A percentile compares a stretch with the other conserved stretches of the same genome.
Conservation (phyloP, 805 yeast genomes). For the Torulaspora maleeae region DNA sequence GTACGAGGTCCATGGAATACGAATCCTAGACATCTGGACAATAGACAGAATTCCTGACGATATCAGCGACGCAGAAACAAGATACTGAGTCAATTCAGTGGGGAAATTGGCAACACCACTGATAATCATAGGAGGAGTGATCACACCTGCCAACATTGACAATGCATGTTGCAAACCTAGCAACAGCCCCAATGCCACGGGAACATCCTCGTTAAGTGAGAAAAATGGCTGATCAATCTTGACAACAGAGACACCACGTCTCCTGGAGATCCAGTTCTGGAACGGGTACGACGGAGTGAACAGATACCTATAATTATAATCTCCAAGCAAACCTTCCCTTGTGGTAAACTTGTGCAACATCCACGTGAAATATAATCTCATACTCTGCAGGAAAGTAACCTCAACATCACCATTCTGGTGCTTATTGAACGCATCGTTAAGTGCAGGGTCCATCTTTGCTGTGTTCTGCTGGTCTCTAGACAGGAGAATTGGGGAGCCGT, state of each 20-base stretch:
- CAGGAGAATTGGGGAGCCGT: neutral
- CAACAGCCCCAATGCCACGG: slow-evolving; percentile 67
- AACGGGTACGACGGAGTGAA: slow-evolving; percentile 82
- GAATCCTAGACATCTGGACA: slow-evolving; percentile 77
- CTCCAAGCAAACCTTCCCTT: slow-evolving; percentile 78
- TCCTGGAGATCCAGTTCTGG: slow-evolving; percentile 25
- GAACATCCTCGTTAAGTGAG: slow-evolving; percentile 74
- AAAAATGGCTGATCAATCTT: slow-evolving; percentile 64
- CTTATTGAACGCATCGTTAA: slow-evolving; percentile 1
- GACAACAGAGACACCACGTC: slow-evolving; percentile 41
- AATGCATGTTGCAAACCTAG: slow-evolving; percentile 85
- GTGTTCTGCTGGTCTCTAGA: neutral
- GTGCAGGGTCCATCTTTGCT: slow-evolving; percentile 7
- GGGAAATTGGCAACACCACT: slow-evolving; percentile 57
- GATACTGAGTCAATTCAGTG: slow-evolving; percentile 48
- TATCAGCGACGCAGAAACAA: slow-evolving; percentile 69
- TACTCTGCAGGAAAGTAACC: neutral
- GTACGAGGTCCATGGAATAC: slow-evolving; percentile 65
- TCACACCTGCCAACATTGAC: slow-evolving; percentile 89
- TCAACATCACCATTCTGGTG: neutral
- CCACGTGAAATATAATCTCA: slow-evolving; percentile 13
- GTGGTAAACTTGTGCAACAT: slow-evolving; percentile 52
- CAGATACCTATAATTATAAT: slow-evolving; percentile 73
- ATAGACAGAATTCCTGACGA: slow-evolving; percentile 64
- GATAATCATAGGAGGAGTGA: slow-evolving; percentile 76